These are phyloP conservation scores for Clitopilus hobsonii DNA, from an alignment of 768 basidiomycete species.

Conservation along the genomic window DNA sequence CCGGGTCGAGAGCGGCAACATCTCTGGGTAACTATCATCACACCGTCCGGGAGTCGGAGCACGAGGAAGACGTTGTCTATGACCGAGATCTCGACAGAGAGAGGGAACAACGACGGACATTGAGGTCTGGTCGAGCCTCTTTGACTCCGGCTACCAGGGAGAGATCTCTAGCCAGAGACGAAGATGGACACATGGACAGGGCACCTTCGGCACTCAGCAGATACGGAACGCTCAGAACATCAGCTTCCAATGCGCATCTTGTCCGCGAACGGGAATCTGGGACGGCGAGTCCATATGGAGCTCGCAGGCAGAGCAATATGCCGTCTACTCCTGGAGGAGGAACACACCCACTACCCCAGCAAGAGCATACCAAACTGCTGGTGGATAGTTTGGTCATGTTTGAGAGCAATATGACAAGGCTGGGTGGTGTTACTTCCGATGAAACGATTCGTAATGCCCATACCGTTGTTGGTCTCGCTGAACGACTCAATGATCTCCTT, in stretches of 20 bases:
- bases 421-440: slow-evolving; percentile 33
- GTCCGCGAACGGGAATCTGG: not conserved
- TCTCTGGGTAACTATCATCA: slow-evolving; percentile 51
- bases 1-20: slow-evolving; percentile 38
- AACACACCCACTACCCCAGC: slow-evolving; percentile 17
- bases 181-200: slow-evolving; percentile 13
- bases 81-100: slow-evolving; percentile 4
- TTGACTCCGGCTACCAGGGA: slow-evolving; percentile 1
- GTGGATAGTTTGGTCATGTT: slow-evolving; percentile 66
- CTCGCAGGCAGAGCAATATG: slow-evolving; percentile 6
- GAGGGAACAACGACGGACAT: not conserved
- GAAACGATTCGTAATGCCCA: slow-evolving; percentile 63
- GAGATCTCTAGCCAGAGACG: slow-evolving; percentile 6
- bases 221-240: slow-evolving; percentile 4
- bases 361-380: slow-evolving; percentile 70
- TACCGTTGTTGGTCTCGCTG: slow-evolving; percentile 59
- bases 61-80: slow-evolving; percentile 16
- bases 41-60: slow-evolving; percentile 14
- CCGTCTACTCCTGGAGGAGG: slow-evolving; percentile 12
- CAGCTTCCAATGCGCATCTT: not conserved
- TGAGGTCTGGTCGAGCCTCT: not conserved
- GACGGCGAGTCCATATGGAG: slow-evolving; percentile 24
- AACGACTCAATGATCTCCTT: slow-evolving; percentile 60
- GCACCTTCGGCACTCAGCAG: slow-evolving; percentile 17
- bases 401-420: slow-evolving; percentile 56